Percentiles rank a stretch among this genome's conserved stretches.
Evolutionary conservation across 106 monocot genomes (phyloP).

Genomic region (Gastrodia elata): DNA sequence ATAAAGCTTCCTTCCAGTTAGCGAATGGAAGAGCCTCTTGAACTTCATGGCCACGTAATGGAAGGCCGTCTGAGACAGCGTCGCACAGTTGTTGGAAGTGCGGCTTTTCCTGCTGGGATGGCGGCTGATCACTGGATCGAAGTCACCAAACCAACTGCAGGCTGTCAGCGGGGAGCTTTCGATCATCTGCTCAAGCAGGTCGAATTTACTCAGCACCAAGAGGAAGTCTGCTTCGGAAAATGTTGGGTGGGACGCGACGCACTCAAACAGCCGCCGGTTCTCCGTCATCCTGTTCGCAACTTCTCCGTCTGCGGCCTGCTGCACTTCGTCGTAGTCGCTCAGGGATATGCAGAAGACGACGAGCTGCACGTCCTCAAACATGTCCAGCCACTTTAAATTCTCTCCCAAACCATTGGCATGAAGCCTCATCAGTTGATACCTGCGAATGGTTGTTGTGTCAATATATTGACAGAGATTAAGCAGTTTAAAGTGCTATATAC

Average conservation of each 20-base stretch:
- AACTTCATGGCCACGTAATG: slow-evolving; percentile 73
- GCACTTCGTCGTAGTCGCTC: slow-evolving; percentile 63
- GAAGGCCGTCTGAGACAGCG: slow-evolving; percentile 47
- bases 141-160: slow-evolving; percentile 88
- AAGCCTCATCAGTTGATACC: slow-evolving; percentile 85
- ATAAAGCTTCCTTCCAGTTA: slow-evolving; percentile 58
- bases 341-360: slow-evolving; percentile 64
- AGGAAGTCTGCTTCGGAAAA: slow-evolving; percentile 73
- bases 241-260: slow-evolving; percentile 40
- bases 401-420: slow-evolving; percentile 48
- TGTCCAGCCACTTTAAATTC: slow-evolving; percentile 85
- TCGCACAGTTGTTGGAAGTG: slow-evolving; percentile 14
- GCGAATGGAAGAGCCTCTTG: slow-evolving; percentile 50
- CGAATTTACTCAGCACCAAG: slow-evolving; percentile 76
- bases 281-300: slow-evolving; percentile 73
- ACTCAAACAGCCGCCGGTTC: slow-evolving; percentile 65
- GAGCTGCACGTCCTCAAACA: slow-evolving; percentile 88
- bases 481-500: too few relatives aligned
- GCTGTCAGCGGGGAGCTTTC: slow-evolving; percentile 34
- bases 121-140: slow-evolving; percentile 48
- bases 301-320: slow-evolving; percentile 35
- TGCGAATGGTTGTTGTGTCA: too few relatives aligned
- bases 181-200: slow-evolving; percentile 70
- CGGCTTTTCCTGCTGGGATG: slow-evolving; percentile 15
- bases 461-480: too few relatives aligned